Evolutionary conservation across 2,329 filamentous ascomycete genomes (phyloP).

Genomic region (Pseudogymnoascus sp.): DNA sequence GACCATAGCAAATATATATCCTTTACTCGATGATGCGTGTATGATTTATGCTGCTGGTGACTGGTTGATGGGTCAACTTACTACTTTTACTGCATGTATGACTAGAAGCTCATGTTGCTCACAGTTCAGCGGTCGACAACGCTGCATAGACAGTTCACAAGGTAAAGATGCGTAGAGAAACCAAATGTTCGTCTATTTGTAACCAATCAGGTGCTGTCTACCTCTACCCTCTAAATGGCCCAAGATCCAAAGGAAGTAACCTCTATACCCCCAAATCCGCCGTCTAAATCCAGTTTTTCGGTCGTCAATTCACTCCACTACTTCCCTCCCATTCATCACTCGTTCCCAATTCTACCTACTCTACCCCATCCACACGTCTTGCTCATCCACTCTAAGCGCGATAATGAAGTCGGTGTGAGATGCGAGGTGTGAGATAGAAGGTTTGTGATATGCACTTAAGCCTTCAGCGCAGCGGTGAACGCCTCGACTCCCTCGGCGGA

Average conservation of each 20-base stretch:
- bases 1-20: constrained; percentile 6
- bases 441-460: not conserved
- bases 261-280: not conserved
- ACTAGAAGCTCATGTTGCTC: not conserved
- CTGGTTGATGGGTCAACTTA: not conserved
- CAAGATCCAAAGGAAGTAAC: not conserved
- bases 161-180: not conserved
- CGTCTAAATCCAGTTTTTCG: not conserved
- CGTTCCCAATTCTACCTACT: not conserved
- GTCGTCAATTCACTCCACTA: not conserved
- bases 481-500: constrained; percentile 37
- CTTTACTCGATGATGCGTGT: not conserved
- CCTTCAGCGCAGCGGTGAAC: constrained; percentile 15
- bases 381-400: not conserved
- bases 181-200: not conserved
- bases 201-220: not conserved
- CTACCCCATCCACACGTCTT: not conserved
- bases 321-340: not conserved
- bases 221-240: not conserved
- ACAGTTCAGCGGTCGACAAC: not conserved
- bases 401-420: not conserved
- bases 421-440: no score
- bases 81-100: not conserved
- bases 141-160: not conserved
- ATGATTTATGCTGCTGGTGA: not conserved